Percentiles rank a stretch among this genome's conserved stretches.
phyloP scores from a whole-genome alignment of 495 filamentous ascomycete genomes.

The Penicillium maclennaniae region DNA sequence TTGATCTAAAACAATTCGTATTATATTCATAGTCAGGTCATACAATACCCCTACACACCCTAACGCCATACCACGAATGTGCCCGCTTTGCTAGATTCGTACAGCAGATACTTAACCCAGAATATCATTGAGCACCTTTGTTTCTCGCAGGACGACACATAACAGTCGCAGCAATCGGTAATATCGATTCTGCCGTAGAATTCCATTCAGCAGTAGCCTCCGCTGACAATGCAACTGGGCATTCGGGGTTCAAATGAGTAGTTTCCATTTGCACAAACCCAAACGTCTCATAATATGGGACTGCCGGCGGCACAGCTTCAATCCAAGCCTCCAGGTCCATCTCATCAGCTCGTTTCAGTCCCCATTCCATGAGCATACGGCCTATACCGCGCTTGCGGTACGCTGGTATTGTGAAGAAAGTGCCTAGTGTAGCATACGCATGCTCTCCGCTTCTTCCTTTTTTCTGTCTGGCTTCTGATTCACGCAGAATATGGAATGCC shows the following conservation, averaged over 20 bases:
- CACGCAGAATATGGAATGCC: neutral
- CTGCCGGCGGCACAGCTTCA: slow-evolving; percentile 7
- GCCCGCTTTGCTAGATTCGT: no score
- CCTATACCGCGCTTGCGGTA: slow-evolving; percentile 5
- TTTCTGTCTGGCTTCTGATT: neutral
- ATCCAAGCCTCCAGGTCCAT: slow-evolving; percentile 3
- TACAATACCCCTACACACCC: no score
- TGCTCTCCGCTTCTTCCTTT: neutral
- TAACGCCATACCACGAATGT: no score
- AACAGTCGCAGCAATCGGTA: slow-evolving; percentile 3
- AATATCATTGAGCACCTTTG: no score
- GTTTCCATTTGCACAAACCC: slow-evolving; percentile 5
- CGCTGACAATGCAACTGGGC: neutral
- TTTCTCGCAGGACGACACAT: slow-evolving; percentile 1
- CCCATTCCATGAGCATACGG: slow-evolving; percentile 5
- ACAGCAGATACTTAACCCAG: no score
- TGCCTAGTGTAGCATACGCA: slow-evolving; percentile 3
- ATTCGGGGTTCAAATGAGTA: neutral
- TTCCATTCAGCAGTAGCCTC: slow-evolving; percentile 2
- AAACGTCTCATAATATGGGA: slow-evolving; percentile 3
- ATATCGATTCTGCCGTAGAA: neutral
- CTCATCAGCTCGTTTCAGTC: slow-evolving; percentile 1
- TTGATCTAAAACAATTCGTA: no score
- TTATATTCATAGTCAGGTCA: no score
- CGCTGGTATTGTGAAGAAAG: slow-evolving; percentile 3